Conservation (phyloP, 345 rosid genomes). For the Cardamine chenopodiifolia region DNA sequence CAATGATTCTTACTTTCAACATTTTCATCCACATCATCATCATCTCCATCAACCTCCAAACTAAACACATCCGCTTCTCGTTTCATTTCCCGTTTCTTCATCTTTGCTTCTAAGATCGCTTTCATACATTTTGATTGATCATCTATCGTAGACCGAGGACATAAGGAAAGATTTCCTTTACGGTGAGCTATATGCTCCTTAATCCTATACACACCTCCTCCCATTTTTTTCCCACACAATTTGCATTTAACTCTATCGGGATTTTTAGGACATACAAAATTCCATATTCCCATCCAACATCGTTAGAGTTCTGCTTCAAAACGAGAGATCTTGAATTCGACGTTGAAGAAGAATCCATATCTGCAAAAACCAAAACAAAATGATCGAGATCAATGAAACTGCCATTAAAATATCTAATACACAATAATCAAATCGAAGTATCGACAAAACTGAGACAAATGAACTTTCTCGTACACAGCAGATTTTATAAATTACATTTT, state of each 20-base stretch:
- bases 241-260: conserved; percentile 5
- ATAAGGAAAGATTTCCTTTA: not conserved
- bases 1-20: too few relatives aligned
- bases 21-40: not conserved
- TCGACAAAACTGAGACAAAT: too few relatives aligned
- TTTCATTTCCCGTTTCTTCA: not conserved
- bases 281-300: conserved; percentile 17
- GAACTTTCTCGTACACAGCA: too few relatives aligned
- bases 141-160: not conserved
- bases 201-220: conserved; percentile 9
- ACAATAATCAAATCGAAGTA: too few relatives aligned
- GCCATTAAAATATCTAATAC: too few relatives aligned
- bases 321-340: too few relatives aligned
- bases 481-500: too few relatives aligned
- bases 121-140: not conserved
- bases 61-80: too few relatives aligned
- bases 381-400: too few relatives aligned
- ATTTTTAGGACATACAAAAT: not conserved
- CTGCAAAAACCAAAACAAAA: too few relatives aligned
- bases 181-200: conserved; percentile 5
- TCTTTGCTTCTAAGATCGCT: not conserved
- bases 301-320: not conserved
- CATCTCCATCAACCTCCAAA: not conserved
- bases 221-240: conserved; percentile 1
- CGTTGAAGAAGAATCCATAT: too few relatives aligned